These are phyloP conservation scores for Ceratobasidium papillatum DNA, from an alignment of 1,284 basidiomycete genomes.

Conservation along the genomic window DNA sequence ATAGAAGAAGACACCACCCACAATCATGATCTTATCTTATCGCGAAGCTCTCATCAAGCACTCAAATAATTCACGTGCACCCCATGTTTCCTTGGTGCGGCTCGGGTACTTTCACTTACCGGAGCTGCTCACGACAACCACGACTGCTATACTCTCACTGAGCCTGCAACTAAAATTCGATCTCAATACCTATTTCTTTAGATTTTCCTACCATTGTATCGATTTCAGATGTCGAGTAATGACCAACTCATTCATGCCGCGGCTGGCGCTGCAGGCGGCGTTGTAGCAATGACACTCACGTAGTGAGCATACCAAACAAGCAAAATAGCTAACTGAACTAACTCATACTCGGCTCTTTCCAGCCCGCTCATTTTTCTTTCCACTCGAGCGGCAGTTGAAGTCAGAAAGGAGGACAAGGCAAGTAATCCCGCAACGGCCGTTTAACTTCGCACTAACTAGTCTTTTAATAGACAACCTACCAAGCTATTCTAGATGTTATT, in stretches of 20 bases:
- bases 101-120: conserved; percentile 11
- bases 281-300: conserved; percentile 86
- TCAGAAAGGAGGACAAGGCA: conserved; percentile 78
- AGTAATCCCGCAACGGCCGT: conserved; percentile 35
- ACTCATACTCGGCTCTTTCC: conserved; percentile 45
- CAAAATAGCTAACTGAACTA: conserved; percentile 3
- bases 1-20: too few species aligned
- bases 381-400: conserved; percentile 91
- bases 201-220: conserved; percentile 33
- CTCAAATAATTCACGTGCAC: conserved; percentile 19
- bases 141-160: background rate
- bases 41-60: background rate
- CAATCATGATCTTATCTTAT: conserved; percentile 42
- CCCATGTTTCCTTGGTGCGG: conserved; percentile 19
- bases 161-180: background rate
- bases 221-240: conserved; percentile 57
- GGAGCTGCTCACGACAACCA: conserved; percentile 15
- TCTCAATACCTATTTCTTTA: background rate
- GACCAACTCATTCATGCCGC: conserved; percentile 91
- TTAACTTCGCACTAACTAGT: conserved; percentile 25
- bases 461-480: conserved; percentile 59
- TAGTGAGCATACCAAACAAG: conserved; percentile 64
- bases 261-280: conserved; percentile 90
- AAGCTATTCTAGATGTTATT: conserved; percentile 77
- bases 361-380: conserved; percentile 93